These are phyloP conservation scores for Pichia sp. DNA, from an alignment of 1,139 yeast species.

Conservation along the genomic window DNA sequence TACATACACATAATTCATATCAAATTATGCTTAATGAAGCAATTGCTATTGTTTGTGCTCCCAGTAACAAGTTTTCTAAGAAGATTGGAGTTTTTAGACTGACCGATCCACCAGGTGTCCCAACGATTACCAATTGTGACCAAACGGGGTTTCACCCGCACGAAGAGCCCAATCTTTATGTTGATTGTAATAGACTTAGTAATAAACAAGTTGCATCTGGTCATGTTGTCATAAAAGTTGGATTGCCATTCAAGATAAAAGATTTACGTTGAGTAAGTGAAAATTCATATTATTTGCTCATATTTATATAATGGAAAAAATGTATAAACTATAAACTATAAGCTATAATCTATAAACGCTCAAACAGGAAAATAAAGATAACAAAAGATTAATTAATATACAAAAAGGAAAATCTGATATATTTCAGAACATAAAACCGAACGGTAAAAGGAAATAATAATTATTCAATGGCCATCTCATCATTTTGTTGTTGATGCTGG, in stretches of 20 bases:
- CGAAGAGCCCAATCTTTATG: slow-evolving; percentile 41
- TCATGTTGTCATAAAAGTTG: slow-evolving; percentile 40
- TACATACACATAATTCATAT: slow-evolving; percentile 58
- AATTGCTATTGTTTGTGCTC: slow-evolving; percentile 57
- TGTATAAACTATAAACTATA: background rate
- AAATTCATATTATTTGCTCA: background rate
- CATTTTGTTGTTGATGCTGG: background rate
- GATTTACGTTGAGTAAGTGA: slow-evolving; percentile 31
- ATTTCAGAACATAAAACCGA: background rate
- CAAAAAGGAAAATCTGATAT: background rate
- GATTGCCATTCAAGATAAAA: slow-evolving; percentile 38
- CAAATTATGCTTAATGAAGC: slow-evolving; percentile 65
- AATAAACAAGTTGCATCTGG: slow-evolving; percentile 33
- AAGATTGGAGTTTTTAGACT: slow-evolving; percentile 49
- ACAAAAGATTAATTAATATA: background rate
- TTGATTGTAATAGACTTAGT: slow-evolving; percentile 33
- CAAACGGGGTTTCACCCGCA: slow-evolving; percentile 52
- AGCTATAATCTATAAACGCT: background rate
- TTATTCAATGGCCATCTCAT: slow-evolving; percentile 8
- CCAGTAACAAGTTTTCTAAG: slow-evolving; percentile 35
- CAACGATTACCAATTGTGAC: slow-evolving; percentile 42
- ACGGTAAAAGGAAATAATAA: background rate
- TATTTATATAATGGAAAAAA: background rate
- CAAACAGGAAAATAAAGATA: background rate
- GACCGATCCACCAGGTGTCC: slow-evolving; percentile 57